These are phyloP conservation scores for Hymenoscyphus linearis DNA, from an alignment of 2,329 filamentous ascomycete genomes.

Conservation along the genomic window DNA sequence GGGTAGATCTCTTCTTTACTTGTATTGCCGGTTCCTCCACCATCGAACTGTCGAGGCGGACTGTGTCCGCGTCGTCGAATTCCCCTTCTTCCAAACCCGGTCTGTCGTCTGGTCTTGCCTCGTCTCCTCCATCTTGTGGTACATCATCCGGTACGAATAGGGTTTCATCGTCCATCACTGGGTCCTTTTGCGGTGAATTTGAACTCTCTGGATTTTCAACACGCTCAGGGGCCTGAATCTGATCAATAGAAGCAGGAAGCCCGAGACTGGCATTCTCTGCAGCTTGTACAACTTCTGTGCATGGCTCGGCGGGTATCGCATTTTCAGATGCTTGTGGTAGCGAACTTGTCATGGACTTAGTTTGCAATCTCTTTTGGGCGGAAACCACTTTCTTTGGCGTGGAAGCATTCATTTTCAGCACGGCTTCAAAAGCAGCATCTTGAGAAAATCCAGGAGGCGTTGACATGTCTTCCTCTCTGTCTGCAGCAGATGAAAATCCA, in stretches of 20 bases:
- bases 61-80: background rate
- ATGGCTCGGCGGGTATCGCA: background rate
- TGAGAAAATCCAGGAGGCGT: slow-evolving; percentile 27
- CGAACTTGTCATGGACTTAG: background rate
- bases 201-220: background rate
- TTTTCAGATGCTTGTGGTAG: background rate
- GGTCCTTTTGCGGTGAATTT: background rate
- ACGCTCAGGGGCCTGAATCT: background rate
- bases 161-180: background rate
- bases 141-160: background rate
- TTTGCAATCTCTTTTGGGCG: background rate
- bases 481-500: slow-evolving; percentile 20
- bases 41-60: background rate
- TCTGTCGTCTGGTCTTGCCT: background rate
- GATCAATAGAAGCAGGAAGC: background rate
- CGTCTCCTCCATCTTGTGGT: background rate
- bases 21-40: background rate
- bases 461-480: slow-evolving; percentile 14
- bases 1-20: background rate
- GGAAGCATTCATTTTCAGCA: background rate
- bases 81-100: background rate
- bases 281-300: background rate
- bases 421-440: slow-evolving; percentile 22
- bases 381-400: background rate
- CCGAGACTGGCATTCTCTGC: background rate